Conservation (phyloP, 129 eudicot species). For the Flaveria robusta region DNA sequence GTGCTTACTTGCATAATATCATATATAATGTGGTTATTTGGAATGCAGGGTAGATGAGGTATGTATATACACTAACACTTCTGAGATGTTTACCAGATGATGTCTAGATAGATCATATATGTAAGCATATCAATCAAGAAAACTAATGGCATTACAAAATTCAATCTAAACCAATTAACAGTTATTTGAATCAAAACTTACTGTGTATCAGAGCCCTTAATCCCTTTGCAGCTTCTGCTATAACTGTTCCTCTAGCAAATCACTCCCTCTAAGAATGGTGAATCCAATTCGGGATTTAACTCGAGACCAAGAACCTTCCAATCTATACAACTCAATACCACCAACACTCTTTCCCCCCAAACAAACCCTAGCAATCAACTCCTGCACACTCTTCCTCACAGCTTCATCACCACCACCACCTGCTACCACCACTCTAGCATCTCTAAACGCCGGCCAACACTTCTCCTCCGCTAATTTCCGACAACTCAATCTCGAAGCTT, state of each 20-base stretch:
- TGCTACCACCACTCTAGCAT: constrained; percentile 45
- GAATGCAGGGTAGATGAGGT: no score
- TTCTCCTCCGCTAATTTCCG: constrained; percentile 49
- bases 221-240: constrained; percentile 3
- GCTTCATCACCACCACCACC: constrained; percentile 1
- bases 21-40: not conserved
- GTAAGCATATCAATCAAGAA: not conserved
- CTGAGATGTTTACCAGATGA: not conserved
- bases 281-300: constrained; percentile 28
- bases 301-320: constrained; percentile 31
- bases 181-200: not conserved
- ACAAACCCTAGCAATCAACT: constrained; percentile 51
- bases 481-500: constrained; percentile 50
- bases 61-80: no score
- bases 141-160: not conserved
- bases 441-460: constrained; percentile 60
- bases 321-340: constrained; percentile 38
- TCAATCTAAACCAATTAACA: not conserved
- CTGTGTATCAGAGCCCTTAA: not conserved
- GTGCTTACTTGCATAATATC: not conserved
- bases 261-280: constrained; percentile 53
- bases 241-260: constrained; percentile 37
- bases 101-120: not conserved
- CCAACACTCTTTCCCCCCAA: constrained; percentile 31
- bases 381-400: constrained; percentile 37